A percentile compares a stretch with the other conserved stretches of the same genome.
These are phyloP conservation scores for Isatis tinctoria DNA, from an alignment of 345 rosid species.

Conservation along the genomic window DNA sequence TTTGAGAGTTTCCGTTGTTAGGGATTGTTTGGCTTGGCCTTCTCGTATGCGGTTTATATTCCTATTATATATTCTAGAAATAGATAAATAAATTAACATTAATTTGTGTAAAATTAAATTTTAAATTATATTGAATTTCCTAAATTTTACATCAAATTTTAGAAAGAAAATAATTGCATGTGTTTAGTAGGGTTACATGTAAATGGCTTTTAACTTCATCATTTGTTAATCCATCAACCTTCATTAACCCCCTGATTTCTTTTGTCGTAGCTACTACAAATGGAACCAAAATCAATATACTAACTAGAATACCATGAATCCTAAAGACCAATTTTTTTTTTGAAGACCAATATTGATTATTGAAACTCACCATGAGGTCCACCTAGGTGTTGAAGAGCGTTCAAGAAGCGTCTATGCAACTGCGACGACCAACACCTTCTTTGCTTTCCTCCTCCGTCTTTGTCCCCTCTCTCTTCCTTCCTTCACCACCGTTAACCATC, in stretches of 20 bases:
- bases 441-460: constrained; percentile 57
- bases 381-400: constrained; percentile 90
- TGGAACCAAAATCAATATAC: constrained; percentile 12
- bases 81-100: not conserved
- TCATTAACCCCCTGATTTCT: constrained; percentile 88
- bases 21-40: constrained; percentile 56
- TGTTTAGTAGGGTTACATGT: constrained; percentile 46
- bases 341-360: not conserved
- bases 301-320: not conserved
- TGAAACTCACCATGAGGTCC: constrained; percentile 67
- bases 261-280: constrained; percentile 85
- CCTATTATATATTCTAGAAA: constrained; percentile 36
- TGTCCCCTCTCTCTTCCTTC: constrained; percentile 51
- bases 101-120: not conserved
- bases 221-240: constrained; percentile 88
- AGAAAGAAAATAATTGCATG: not conserved
- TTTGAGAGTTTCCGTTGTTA: constrained; percentile 45
- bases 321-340: not conserved
- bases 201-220: constrained; percentile 99
- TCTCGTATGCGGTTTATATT: constrained; percentile 80
- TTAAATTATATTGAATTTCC: not conserved
- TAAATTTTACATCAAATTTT: not conserved
- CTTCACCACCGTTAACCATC: constrained; percentile 14
- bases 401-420: constrained; percentile 75
- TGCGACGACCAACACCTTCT: constrained; percentile 96